A percentile compares a stretch with the other conserved stretches of the same genome.
phyloP scores from a whole-genome alignment of 257 asterid species.

The Coffea canephora region DNA sequence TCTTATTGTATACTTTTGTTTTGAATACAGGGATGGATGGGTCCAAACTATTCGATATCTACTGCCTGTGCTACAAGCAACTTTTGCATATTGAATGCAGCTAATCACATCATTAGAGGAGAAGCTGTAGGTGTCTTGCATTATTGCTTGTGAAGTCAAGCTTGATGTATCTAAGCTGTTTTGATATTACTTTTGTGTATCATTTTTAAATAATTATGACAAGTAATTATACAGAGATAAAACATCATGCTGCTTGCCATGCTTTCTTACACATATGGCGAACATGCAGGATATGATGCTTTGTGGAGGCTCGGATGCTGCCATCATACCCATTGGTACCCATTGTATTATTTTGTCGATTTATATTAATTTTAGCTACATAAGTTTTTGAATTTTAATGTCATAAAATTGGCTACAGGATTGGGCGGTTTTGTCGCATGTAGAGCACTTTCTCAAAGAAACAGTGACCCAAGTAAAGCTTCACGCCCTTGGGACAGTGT shows the following conservation, averaged over 20 bases:
- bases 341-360: constrained; percentile 11
- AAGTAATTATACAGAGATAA: background rate
- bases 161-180: constrained; percentile 6
- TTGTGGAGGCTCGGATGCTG: constrained; percentile 97
- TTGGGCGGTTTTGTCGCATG: constrained; percentile 96
- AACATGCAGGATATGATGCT: constrained; percentile 90
- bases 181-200: background rate
- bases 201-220: background rate
- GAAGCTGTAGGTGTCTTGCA: constrained; percentile 76
- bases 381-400: constrained; percentile 13
- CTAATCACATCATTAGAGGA: constrained; percentile 95
- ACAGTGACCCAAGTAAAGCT: constrained; percentile 83
- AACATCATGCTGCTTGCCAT: background rate
- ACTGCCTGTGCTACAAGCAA: constrained; percentile 98
- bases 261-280: constrained; percentile 22
- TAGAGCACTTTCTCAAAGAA: constrained; percentile 84
- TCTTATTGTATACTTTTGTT: constrained; percentile 25
- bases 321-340: constrained; percentile 85
- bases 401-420: constrained; percentile 49
- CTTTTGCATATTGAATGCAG: constrained; percentile 91
- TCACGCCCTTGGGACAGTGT: constrained; percentile 97
- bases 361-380: constrained; percentile 15
- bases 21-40: constrained; percentile 91
- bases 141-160: constrained; percentile 22
- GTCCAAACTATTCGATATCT: constrained; percentile 95